Percentiles rank a stretch among this genome's conserved stretches.
These are phyloP conservation scores for Lasiosphaeris hirsuta DNA, from an alignment of 495 filamentous ascomycete genomes.

Conservation along the genomic window DNA sequence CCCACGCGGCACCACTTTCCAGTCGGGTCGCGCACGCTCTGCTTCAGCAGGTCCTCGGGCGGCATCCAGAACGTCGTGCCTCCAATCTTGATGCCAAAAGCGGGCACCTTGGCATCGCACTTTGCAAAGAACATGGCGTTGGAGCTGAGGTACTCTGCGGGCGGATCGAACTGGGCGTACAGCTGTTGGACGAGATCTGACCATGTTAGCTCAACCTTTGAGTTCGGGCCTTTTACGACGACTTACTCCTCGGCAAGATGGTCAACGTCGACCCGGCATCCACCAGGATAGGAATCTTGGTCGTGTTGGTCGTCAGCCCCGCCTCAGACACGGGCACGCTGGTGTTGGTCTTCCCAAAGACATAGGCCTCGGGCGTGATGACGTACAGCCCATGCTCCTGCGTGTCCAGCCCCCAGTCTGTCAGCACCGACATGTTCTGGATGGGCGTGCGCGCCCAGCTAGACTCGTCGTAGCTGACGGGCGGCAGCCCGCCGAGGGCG, in stretches of 20 bases:
- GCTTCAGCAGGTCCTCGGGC: conserved; percentile 51
- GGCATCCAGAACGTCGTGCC: conserved; percentile 51
- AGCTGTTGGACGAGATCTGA: conserved; percentile 43
- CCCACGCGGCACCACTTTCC: conserved; percentile 43
- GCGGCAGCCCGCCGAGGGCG: conserved; percentile 48
- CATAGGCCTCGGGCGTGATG: conserved; percentile 29
- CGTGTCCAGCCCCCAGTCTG: conserved; percentile 22
- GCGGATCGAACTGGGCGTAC: conserved; percentile 50
- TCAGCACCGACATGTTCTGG: conserved; percentile 18
- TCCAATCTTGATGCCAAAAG: conserved; percentile 51
- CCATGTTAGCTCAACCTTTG: neutral
- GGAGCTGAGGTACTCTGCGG: conserved; percentile 40
- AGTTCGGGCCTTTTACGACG: neutral
- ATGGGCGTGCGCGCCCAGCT: conserved; percentile 35
- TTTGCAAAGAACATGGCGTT: conserved; percentile 47
- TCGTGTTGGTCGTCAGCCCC: conserved; percentile 19
- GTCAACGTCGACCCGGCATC: conserved; percentile 42
- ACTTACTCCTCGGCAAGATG: conserved; percentile 31
- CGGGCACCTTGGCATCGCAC: conserved; percentile 54
- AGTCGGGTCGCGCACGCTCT: conserved; percentile 35
- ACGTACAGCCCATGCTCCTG: conserved; percentile 32
- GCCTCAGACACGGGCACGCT: neutral
- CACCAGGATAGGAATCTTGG: conserved; percentile 37
- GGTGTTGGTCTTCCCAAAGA: conserved; percentile 14
- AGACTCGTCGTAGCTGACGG: conserved; percentile 27